Evolutionary conservation across 257 asterid species (phyloP).

Genomic region (Jasminum sambac): DNA sequence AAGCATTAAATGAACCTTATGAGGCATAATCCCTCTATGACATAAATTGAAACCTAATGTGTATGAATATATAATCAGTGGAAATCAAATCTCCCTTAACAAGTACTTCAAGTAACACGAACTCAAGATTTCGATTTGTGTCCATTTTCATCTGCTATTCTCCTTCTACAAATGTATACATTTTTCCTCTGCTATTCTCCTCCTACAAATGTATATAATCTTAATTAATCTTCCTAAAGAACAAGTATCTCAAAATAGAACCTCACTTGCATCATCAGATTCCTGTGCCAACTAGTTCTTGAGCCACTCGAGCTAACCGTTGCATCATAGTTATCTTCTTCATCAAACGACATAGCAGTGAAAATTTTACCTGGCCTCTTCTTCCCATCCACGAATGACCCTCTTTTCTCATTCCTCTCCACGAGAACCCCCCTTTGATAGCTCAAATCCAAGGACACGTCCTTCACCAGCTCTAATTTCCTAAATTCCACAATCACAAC

Average conservation of each 20-base stretch:
- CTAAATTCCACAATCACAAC: slow-evolving; percentile 57
- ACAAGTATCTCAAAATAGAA: slow-evolving; percentile 1
- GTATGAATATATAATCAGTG: not conserved
- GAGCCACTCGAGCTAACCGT: slow-evolving; percentile 37
- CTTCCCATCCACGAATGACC: slow-evolving; percentile 65
- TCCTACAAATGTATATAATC: not conserved
- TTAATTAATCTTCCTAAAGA: not conserved
- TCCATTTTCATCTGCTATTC: not conserved
- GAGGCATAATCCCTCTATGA: not conserved
- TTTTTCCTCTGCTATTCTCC: not conserved
- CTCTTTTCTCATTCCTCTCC: slow-evolving; percentile 36
- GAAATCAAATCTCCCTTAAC: not conserved
- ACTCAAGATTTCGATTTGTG: not conserved
- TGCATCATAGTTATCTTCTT: slow-evolving; percentile 28
- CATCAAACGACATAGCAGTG: slow-evolving; percentile 81
- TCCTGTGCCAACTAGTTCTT: slow-evolving; percentile 57
- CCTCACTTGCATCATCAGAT: slow-evolving; percentile 78
- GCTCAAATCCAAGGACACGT: slow-evolving; percentile 80
- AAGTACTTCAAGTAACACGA: not conserved
- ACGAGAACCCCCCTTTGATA: slow-evolving; percentile 69
- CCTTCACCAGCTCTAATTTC: slow-evolving; percentile 80
- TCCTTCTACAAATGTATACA: not conserved
- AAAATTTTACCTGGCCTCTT: slow-evolving; percentile 94
- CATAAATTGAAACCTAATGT: not conserved
- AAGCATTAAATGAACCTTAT: not conserved